phyloP scores from a whole-genome alignment of 345 rosid genomes.

The Adansonia digitata region DNA sequence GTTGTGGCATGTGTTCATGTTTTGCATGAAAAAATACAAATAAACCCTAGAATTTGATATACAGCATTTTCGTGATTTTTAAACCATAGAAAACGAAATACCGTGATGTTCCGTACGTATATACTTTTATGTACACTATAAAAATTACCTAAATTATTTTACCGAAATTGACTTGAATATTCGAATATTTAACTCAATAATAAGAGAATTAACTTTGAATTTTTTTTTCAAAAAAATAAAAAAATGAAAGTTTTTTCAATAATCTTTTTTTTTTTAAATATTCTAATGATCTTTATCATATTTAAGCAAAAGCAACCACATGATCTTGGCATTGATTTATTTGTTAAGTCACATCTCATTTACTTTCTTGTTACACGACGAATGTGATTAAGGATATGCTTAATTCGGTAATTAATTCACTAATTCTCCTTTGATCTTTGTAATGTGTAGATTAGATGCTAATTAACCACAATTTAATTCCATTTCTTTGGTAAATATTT shows the following conservation, averaged over 20 bases:
- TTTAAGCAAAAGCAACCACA: background rate
- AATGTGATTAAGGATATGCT: background rate
- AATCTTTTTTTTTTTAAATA: background rate
- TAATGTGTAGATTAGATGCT: background rate
- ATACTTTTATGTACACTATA: too few species aligned
- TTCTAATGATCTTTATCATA: background rate
- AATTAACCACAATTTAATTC: background rate
- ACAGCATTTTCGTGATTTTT: background rate
- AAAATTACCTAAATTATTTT: background rate
- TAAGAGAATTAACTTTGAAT: too few species aligned
- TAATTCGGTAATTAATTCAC: background rate
- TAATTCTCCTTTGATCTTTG: background rate
- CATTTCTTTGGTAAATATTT: background rate
- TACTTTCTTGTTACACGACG: background rate
- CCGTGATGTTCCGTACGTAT: background rate
- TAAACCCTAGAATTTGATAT: background rate
- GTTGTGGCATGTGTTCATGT: conserved; percentile 18
- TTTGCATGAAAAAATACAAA: background rate
- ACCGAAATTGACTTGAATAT: background rate
- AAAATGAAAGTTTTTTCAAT: too few species aligned
- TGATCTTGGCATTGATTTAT: background rate
- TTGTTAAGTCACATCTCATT: background rate
- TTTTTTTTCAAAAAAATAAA: too few species aligned
- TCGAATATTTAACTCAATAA: too few species aligned
- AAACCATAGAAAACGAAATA: background rate